phyloP scores from a whole-genome alignment of 2,329 filamentous ascomycete genomes.

The Cladosporium sp. region DNA sequence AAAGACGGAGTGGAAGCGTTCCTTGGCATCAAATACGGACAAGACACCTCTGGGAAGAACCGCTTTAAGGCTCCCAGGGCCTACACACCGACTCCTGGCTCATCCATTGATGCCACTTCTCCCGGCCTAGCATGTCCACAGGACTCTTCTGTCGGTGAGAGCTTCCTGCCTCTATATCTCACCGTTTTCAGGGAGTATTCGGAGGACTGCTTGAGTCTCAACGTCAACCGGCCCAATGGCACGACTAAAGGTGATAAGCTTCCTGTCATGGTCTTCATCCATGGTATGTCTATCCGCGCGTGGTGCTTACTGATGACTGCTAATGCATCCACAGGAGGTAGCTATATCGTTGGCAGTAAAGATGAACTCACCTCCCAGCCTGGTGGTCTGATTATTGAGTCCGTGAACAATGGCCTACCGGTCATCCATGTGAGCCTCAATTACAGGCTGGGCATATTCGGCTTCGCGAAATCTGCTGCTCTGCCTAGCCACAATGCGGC shows the following conservation, averaged over 20 bases:
- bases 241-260: constrained; percentile 22
- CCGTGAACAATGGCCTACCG: constrained; percentile 37
- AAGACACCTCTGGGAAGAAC: constrained; percentile 26
- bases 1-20: constrained; percentile 28
- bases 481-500: constrained; percentile 31
- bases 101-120: constrained; percentile 23
- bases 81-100: constrained; percentile 15
- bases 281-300: constrained; percentile 4
- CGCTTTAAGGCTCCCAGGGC: constrained; percentile 29
- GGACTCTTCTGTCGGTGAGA: constrained; percentile 3
- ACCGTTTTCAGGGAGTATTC: background rate
- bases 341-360: constrained; percentile 18
- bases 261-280: constrained; percentile 34
- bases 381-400: constrained; percentile 43
- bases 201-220: constrained; percentile 30
- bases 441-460: constrained; percentile 36
- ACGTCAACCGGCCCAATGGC: constrained; percentile 20
- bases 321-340: constrained; percentile 14
- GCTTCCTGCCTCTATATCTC: constrained; percentile 6
- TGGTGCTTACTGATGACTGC: background rate
- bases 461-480: constrained; percentile 33
- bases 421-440: constrained; percentile 13
- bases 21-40: constrained; percentile 28
- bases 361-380: constrained; percentile 34
- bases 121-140: constrained; percentile 30